Evolutionary conservation across 31 red algal genomes (phyloP).

Genomic region (Pterothamnion heteromorphum): DNA sequence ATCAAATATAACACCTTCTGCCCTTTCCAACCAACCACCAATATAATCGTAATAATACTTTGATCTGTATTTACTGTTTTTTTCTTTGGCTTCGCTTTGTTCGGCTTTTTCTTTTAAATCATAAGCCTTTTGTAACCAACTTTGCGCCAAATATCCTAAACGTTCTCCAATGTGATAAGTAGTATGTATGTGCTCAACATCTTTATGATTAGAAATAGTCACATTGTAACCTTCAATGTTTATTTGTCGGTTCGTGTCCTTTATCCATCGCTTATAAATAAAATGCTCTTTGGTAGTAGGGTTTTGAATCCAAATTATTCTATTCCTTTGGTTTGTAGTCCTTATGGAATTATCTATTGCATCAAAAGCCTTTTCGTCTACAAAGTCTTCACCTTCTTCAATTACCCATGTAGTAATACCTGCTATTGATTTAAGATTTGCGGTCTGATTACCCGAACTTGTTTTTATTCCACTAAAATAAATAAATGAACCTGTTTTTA

Average conservation of each 20-base stretch:
- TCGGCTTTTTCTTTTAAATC: background rate
- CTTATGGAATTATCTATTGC: background rate
- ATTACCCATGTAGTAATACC: background rate
- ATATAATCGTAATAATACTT: background rate
- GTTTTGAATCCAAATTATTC: background rate
- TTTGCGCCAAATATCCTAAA: background rate
- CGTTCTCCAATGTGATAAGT: background rate
- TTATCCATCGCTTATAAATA: background rate
- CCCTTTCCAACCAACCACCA: background rate
- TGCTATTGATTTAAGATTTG: background rate
- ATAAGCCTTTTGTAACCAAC: background rate
- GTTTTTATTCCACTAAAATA: background rate
- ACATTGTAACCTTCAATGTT: background rate
- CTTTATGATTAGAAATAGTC: background rate
- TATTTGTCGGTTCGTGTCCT: background rate
- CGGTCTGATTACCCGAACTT: background rate
- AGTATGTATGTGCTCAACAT: background rate
- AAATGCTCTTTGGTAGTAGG: background rate
- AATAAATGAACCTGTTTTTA: background rate
- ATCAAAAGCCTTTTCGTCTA: background rate
- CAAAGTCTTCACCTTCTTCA: background rate
- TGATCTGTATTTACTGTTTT: background rate
- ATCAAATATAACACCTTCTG: background rate
- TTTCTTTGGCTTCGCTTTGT: background rate
- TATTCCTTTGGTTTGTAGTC: background rate